Evolutionary conservation across 129 eudicot species (phyloP), one percentile per base, ranked within the genome.

Genomic region (Solidago caesia): DNA sequence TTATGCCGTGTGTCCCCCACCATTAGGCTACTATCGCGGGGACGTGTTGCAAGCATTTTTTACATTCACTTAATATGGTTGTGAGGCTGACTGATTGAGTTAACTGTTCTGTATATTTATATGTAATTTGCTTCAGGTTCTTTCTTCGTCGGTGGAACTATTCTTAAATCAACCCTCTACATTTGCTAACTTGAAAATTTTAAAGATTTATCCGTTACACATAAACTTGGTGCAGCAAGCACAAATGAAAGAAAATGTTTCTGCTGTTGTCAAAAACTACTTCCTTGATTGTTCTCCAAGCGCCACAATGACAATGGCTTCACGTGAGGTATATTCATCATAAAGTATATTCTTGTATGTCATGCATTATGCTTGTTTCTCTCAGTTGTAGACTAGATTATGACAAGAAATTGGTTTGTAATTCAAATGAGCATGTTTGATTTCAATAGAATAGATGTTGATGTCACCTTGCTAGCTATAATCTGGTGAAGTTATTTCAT

Each of bases 241-340:
- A 15, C 33, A 57, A 6, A 7, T 14, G 62, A 15, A 57, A 57
- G 27, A 14, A 57, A n/a, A 57, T 15, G 27, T 57, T 57, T 57
- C 62, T 57, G 16, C 62, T 57, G 62, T n/a, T 14, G 62, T 57
- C 0, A 15, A 15, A 57, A 57, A 57, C 62, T 57, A 10, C 16
- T 57, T 57, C 7, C 62, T 57, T 13, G 62, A 8, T 3, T 11
- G 44, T 69, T 69, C 73, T 10, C 61, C 61, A 47, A 16, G 26
- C 27, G 45, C 73, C 44, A 69, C 61, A 6, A 48, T 47, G 25
- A 69, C 44, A 12, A 49, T 49, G 73, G 61, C 27, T 47, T 48
- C 73, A 27, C 60, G 10, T 29, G 73, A 67, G 72, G 57, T 46
- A 67, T 42, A 2, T 29, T 27, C 43, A 4, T 15, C 72, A 44